Percentiles rank a stretch among this genome's conserved stretches.
These are phyloP conservation scores for Plectosphaerella plurivora DNA, from an alignment of 2,329 filamentous ascomycete species.

Conservation along the genomic window DNA sequence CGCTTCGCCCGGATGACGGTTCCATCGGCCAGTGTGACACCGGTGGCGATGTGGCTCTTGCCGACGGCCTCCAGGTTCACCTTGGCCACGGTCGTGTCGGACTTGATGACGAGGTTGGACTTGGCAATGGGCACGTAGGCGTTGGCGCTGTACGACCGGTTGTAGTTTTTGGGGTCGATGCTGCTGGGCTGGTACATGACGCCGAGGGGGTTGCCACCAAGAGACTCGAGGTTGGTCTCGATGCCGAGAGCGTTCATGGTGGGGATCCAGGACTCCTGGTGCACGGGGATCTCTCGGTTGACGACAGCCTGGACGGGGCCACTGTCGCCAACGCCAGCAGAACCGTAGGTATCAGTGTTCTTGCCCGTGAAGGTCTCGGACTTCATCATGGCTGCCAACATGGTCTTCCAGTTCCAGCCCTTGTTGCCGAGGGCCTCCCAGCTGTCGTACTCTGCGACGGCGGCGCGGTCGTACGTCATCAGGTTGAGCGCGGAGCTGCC, in stretches of 20 bases:
- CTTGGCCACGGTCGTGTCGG: slow-evolving; percentile 29
- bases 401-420: slow-evolving; percentile 29
- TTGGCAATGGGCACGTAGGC: slow-evolving; percentile 36
- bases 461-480: slow-evolving; percentile 27
- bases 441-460: slow-evolving; percentile 23
- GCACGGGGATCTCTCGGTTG: slow-evolving; percentile 36
- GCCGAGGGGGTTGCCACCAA: slow-evolving; percentile 45
- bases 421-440: slow-evolving; percentile 27
- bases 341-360: slow-evolving; percentile 11
- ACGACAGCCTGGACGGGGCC: slow-evolving; percentile 22
- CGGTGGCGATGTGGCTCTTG: slow-evolving; percentile 10
- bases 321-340: slow-evolving; percentile 12
- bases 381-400: slow-evolving; percentile 26
- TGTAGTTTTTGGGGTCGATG: slow-evolving; percentile 40
- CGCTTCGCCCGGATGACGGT: slow-evolving; percentile 17
- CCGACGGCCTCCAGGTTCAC: slow-evolving; percentile 25
- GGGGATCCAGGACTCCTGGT: slow-evolving; percentile 37
- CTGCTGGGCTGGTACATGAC: slow-evolving; percentile 45
- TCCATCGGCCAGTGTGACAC: slow-evolving; percentile 18
- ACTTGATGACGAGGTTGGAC: slow-evolving; percentile 34
- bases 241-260: slow-evolving; percentile 40
- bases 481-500: slow-evolving; percentile 41
- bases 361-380: slow-evolving; percentile 22
- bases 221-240: slow-evolving; percentile 33
- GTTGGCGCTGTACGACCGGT: slow-evolving; percentile 40